Evolutionary conservation across 805 yeast genomes (phyloP).

Genomic region (Teunomyces pallodes): DNA sequence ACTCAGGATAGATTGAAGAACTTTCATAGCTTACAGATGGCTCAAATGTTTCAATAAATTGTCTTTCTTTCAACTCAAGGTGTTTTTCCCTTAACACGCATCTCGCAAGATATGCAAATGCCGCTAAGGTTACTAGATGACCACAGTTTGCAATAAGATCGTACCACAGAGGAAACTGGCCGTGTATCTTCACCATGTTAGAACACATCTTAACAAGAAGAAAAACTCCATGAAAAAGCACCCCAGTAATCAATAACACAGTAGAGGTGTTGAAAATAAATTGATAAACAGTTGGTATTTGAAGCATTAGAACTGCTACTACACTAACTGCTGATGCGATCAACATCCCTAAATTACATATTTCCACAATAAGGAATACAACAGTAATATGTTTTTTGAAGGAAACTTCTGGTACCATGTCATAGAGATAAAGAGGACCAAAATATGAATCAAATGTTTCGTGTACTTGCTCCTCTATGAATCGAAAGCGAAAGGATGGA

Average conservation of each 20-base stretch:
- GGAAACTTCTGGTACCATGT: not conserved
- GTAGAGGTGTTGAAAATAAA: not conserved
- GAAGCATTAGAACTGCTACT: not conserved
- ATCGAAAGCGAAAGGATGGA: not conserved
- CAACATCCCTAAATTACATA: not conserved
- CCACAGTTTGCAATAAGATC: not conserved
- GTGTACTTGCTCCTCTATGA: not conserved
- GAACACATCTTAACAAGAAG: not conserved
- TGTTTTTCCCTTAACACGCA: not conserved
- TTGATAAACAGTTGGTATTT: not conserved
- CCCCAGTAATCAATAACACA: not conserved
- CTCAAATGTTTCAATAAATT: not conserved
- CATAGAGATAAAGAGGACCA: not conserved
- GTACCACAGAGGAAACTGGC: not conserved
- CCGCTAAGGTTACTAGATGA: not conserved
- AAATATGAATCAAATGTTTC: not conserved
- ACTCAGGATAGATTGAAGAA: not conserved
- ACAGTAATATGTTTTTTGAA: not conserved
- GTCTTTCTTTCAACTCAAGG: not conserved
- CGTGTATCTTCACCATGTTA: not conserved
- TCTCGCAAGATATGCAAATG: not conserved
- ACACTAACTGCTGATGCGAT: not conserved
- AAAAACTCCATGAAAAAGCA: not conserved
- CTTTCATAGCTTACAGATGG: not conserved
- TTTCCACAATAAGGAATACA: not conserved